Evolutionary conservation across 768 basidiomycete species (phyloP).

Genomic region (Boletus sensibilis): DNA sequence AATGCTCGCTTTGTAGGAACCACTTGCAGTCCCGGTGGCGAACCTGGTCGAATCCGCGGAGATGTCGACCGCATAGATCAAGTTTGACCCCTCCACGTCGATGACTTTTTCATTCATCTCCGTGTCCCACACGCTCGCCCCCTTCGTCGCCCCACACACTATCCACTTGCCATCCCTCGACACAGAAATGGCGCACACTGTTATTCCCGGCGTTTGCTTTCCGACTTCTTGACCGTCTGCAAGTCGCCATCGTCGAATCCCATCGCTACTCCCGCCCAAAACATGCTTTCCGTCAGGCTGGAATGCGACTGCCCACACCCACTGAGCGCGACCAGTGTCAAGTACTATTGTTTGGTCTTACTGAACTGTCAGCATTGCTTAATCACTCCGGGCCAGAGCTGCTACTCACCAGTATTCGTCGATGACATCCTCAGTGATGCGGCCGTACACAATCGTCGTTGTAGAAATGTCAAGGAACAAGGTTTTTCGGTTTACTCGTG

Average conservation of each 20-base stretch:
- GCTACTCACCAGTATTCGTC: background rate
- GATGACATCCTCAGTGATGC: background rate
- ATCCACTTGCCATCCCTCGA: background rate
- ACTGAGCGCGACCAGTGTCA: background rate
- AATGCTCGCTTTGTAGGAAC: background rate
- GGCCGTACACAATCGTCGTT: background rate
- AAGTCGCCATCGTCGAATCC: background rate
- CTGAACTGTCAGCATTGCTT: background rate
- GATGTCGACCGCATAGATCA: background rate
- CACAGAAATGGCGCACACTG: background rate
- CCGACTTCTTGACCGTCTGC: background rate
- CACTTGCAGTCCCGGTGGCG: background rate
- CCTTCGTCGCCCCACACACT: background rate
- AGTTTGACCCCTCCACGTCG: background rate
- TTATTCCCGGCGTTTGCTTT: background rate
- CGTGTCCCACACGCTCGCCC: background rate
- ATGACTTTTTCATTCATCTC: background rate
- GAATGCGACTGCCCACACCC: background rate
- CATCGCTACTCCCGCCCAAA: background rate
- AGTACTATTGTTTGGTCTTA: background rate
- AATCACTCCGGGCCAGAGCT: background rate
- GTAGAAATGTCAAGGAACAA: background rate
- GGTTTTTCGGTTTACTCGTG: no score
- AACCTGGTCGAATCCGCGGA: background rate
- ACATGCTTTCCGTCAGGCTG: background rate